phyloP scores from a whole-genome alignment of 2,329 filamentous ascomycete genomes.

The Orbilia brochopaga region DNA sequence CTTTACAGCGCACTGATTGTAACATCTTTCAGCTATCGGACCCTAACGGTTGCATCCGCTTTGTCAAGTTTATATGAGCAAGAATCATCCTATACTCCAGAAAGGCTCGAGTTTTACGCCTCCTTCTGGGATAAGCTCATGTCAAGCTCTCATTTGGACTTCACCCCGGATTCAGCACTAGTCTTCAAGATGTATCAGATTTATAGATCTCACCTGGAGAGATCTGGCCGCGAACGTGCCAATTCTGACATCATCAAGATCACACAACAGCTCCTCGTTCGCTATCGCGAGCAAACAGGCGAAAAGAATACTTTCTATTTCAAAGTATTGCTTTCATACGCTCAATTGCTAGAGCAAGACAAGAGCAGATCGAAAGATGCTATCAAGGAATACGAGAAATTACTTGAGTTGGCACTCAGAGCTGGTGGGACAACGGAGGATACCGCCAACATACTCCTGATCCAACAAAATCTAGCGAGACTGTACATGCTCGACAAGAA shows the following conservation, averaged over 20 bases:
- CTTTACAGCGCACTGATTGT: constrained; percentile 17
- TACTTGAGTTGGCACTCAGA: constrained; percentile 19
- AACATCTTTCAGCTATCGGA: constrained; percentile 11
- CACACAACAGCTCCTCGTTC: constrained; percentile 17
- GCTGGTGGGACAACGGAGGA: constrained; percentile 17
- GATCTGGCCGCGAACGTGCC: constrained; percentile 7
- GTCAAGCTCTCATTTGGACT: constrained; percentile 10
- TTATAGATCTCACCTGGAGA: constrained; percentile 22
- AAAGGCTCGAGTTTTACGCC: constrained; percentile 21
- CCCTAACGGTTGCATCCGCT: constrained; percentile 12
- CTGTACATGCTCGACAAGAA: constrained; percentile 35
- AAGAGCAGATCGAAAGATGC: constrained; percentile 9
- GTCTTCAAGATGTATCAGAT: constrained; percentile 34
- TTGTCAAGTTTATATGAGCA: constrained; percentile 29
- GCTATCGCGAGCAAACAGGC: constrained; percentile 4
- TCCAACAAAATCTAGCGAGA: constrained; percentile 38
- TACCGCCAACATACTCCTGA: constrained; percentile 23
- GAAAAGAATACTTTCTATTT: constrained; percentile 30
- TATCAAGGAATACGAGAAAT: constrained; percentile 33
- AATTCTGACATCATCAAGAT: constrained; percentile 8
- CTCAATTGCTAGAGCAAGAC: constrained; percentile 26
- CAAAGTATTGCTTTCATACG: constrained; percentile 21
- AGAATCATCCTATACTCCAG: constrained; percentile 6
- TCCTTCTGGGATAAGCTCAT: constrained; percentile 30
- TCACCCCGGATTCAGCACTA: constrained; percentile 20